Base-by-base conservation (phyloP, 768 basidiomycete genomes). In the Leucocoprinus sp. region DNA sequence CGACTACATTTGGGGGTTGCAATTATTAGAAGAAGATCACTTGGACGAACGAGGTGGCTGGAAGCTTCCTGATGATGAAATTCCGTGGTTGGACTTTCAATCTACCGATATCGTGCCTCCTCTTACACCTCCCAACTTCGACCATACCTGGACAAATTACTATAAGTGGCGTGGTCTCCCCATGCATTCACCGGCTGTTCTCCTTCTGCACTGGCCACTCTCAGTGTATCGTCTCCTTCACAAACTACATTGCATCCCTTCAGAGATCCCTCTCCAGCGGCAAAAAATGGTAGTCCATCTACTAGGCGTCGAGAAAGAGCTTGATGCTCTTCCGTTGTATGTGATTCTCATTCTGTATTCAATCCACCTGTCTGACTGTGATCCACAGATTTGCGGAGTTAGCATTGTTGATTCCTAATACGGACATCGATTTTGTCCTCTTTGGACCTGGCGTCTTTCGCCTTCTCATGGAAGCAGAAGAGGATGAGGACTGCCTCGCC, bases 131-230 rank as follows among this genome's bases (percentile, higher is more conserved):
- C 53, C 55, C 11, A 42, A 45, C 48, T 52, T 52, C 52, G 60
- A 50, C 49, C 59, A 40, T 21, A 66, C 62, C 46, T 75, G 72
- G 73, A 59, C 57, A 24, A 64, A 66, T 19, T 74, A 70, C 58
- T 67, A 73, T 53, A 50, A 61, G 37, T 73, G 71, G 72, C 65
- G 72, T 28, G 60, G 63, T 37, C 53, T 74, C 17, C 64, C 72
- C 27, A 55, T 70, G 29, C 55, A 57, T 19, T 71, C 71, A 17
- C 68, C 70, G 6, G 70, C 68, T 0, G 68, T 63, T 19, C 58
- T 74, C 28, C 57, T 70, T n/a, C 58, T 74, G 52, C 65, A 70
- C 42, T 72, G 62, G 50, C 69, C 72, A 7, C 53, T 74, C 50
- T 60, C 63, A 12, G 56, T 68, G 18, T 72, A 69, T 48, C 49